Evolutionary conservation across 306 rosid species (phyloP), one percentile per base, ranked within the genome.

Genomic region (Ziziphus jujuba): DNA sequence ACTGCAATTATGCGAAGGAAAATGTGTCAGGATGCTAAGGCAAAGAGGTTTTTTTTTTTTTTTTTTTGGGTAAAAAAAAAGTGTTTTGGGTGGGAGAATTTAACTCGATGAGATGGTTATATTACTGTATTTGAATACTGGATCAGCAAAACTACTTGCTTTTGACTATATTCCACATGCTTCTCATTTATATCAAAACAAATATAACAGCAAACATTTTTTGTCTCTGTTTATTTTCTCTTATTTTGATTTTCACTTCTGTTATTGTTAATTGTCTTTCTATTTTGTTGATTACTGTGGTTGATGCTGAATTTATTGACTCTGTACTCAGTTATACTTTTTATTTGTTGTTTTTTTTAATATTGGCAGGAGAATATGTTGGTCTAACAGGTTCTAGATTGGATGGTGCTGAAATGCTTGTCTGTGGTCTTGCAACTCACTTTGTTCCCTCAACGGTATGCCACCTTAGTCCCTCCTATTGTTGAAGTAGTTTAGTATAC

Each of bases 341-440:
- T 2, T 49, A 66, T 74, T 66, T 50, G 70, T 69, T 61, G 47
- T 69, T 12, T 25, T 62, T 53, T 53, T 22, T 59, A 71, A 73
- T 78, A 73, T 59, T 66, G 76, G 89, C 96, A 93, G 98, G 98
- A 58, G 98, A 93, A 77, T 90, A 90, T 80, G 90, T 78, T 75
- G 97, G 97, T 77, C 95, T 93, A 65, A 86, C 91, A 1, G 95
- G 97, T 67, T 74, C 96, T 50, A 84, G 97, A 80, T 79, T 93
- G 90, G 90, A 90, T 86, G 97, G 90, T 76, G 95, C 97, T 63
- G 97, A 93, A 87, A 86, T 93, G 98, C 87, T 93, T 82, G 85
- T 82, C 4, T 90, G 96, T 72, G 95, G 95, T 71, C 98, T 93
- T 84, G 97, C 97, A 53, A 90, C 98, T 58, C 98, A 93, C 85